Base-by-base conservation (phyloP, 2,329 filamentous ascomycete species). In the Verticillium longisporum region DNA sequence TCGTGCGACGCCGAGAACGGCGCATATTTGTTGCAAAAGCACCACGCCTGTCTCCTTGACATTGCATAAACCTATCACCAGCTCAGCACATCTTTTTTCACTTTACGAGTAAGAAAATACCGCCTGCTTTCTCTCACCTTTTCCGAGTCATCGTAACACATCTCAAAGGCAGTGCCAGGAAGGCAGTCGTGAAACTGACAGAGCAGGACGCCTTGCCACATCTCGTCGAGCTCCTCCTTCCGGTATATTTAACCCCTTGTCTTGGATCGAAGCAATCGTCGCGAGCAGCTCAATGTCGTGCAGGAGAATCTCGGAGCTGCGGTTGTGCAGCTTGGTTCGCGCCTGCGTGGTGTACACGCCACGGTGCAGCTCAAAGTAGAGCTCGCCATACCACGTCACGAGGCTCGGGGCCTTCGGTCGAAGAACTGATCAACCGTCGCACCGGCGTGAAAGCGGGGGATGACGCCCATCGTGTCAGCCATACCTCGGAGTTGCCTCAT, bases 181-280 rank as follows among this genome's bases (percentile, higher is more conserved):
- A 89, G 72, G 66, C 86, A 88, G 66, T 89, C 87, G 61, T 89
- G 87, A 76, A 89, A 89, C 64, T 89, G 87, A 63, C 87, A 89
- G 2, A 89, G 76, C 26, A 89, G 74, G 2, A 87, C 81, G 61
- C 78, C 79, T 72, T 89, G 86, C 87, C 87, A 89, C 80, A 89
- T 87, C 56, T 83, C 77, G 66, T 89, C 87, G 38, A 89, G 78
- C 21, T 87, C 81, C 69, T 83, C 80, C 74, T 88, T 89, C 0
- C 87, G 87, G 64, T 89, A 89, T 62, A 89, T 62, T 80, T 82
- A 88, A 89, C 1, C 73, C 73, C 11, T 75, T 71, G 33, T 80
- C 77, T 63, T 80, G 77, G 59, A 88, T 72, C 1, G 81, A 85
- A 0, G 86, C 86, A 50, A 88, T 67, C 0, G 86, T 88, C 2